These are phyloP conservation scores for Diaporthe vexans DNA, from an alignment of 2,329 filamentous ascomycete genomes.

Conservation along the genomic window DNA sequence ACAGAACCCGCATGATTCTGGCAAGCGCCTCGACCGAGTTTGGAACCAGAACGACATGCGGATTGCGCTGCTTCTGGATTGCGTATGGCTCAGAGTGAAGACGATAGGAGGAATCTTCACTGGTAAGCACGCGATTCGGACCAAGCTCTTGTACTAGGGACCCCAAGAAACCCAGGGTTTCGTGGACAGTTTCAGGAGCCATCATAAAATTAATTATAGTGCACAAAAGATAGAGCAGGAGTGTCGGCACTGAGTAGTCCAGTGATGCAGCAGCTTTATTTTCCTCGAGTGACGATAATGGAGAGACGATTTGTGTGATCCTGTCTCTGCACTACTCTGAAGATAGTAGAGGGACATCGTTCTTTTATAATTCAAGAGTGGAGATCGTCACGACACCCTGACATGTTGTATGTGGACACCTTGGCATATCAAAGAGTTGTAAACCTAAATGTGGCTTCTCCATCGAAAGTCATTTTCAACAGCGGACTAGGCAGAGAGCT, in stretches of 20 bases:
- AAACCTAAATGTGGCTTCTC: no score
- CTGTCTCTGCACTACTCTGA: neutral
- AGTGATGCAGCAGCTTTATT: neutral
- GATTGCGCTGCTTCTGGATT: neutral
- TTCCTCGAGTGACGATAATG: neutral
- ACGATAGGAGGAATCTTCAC: neutral
- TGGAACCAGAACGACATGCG: neutral
- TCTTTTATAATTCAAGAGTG: no score
- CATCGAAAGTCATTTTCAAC: no score
- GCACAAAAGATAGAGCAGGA: neutral
- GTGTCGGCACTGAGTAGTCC: neutral
- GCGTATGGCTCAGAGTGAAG: slow-evolving; percentile 1
- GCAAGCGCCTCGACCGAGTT: neutral
- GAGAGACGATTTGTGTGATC: neutral
- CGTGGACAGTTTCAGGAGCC: neutral
- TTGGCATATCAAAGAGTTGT: no score
- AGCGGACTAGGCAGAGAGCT: no score
- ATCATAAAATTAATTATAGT: neutral
- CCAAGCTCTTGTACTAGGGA: neutral
- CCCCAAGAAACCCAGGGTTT: neutral
- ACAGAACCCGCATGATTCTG: neutral
- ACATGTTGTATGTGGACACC: no score
- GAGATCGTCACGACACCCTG: no score
- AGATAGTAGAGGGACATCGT: no score
- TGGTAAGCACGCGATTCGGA: neutral